Base-by-base conservation (phyloP, 345 rosid species). In the Conringia planisiliqua region DNA sequence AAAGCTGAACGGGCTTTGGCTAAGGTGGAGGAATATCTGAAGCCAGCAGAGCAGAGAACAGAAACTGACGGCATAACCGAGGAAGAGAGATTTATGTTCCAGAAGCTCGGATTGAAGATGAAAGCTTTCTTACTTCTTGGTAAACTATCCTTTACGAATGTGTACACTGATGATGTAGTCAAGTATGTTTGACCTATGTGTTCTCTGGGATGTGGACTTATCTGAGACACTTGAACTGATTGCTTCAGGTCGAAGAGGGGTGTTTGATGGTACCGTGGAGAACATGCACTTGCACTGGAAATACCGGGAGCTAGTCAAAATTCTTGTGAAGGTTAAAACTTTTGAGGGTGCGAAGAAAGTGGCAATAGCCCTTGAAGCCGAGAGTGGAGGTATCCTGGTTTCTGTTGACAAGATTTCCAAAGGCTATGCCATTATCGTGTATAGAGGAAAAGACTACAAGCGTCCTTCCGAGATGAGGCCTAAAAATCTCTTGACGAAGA, bases 231-330 rank as follows among this genome's bases (percentile, higher is more conserved):
- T 8, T 62, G 62, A 9, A 57, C 70, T 71, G 62, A 78, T 62
- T 75, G 70, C 36, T 85, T 74, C 86, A 94, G 98, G 97, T 74
- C 79, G 97, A 56, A 91, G 96, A 58, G 98, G 98, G 38, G 91
- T 94, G 77, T 94, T 91, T 61, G 96, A 87, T 80, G 97, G 98
- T 64, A 94, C 98, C 1, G 88, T 94, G 76, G 97, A 94, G 76
- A 94, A 94, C 82, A 94, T 94, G 97, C 98, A 94, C 83, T 85
- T 94, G 85, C 98, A 91, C 69, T 94, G 98, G 98, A 94, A 91
- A 70, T 87, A 94, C 73, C 80, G 98, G 26, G 98, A 91, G 70
- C 82, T 94, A 81, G 80, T 94, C 69, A 91, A 94, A 82, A 88
- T 94, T 74, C 82, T 90, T 50, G 76, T 90, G 80, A 90, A 91